phyloP scores from a whole-genome alignment of 176 grass and related monocot genomes.

The Lolium multiflorum region DNA sequence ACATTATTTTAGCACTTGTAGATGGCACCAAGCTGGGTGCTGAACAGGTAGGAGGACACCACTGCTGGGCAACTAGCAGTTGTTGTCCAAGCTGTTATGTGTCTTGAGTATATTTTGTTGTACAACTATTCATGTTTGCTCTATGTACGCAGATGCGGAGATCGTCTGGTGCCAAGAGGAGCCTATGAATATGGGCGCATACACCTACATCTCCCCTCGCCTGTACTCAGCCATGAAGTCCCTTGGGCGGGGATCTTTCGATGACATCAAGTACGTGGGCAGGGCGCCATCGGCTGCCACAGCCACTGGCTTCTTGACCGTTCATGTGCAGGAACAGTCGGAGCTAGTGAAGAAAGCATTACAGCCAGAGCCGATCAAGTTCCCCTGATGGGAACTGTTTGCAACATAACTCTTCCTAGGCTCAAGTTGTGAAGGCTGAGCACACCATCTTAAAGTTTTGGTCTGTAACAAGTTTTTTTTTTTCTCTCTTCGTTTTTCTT shows the following conservation, averaged over 20 bases:
- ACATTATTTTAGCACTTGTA: neutral
- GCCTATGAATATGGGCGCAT: constrained; percentile 97
- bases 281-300: constrained; percentile 93
- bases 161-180: constrained; percentile 98
- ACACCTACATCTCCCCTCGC: constrained; percentile 75
- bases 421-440: constrained; percentile 12
- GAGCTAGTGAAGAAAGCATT: constrained; percentile 81
- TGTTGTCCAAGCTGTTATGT: neutral
- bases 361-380: constrained; percentile 70
- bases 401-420: constrained; percentile 10
- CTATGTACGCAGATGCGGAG: constrained; percentile 73
- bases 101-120: constrained; percentile 1
- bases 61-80: neutral
- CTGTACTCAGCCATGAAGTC: constrained; percentile 76
- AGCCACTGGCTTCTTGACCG: constrained; percentile 80
- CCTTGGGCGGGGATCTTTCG: constrained; percentile 64
- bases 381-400: constrained; percentile 40
- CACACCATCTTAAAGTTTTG: constrained; percentile 46
- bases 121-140: constrained; percentile 22
- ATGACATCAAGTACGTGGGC: constrained; percentile 92
- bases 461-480: constrained; percentile 15
- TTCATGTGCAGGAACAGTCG: constrained; percentile 81
- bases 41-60: neutral
- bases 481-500: neutral
- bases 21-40: neutral